These are phyloP conservation scores for Ganoderma multipileum DNA, from an alignment of 1,284 basidiomycete genomes.

Conservation along the genomic window DNA sequence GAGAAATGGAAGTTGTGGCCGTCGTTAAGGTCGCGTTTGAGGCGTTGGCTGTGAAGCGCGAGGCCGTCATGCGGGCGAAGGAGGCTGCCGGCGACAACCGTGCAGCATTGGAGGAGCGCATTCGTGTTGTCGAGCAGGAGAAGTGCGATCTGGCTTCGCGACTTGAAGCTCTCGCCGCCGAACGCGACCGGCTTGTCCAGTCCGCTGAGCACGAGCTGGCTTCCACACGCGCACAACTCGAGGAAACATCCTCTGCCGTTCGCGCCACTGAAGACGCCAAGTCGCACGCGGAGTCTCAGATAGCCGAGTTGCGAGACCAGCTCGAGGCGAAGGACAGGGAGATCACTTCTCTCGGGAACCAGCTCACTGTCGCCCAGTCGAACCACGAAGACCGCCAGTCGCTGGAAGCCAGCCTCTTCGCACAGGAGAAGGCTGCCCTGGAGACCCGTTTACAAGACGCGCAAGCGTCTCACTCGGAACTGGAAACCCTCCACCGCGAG, in stretches of 20 bases:
- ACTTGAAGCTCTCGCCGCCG: constrained; percentile 15
- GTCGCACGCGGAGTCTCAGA: constrained; percentile 25
- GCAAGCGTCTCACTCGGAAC: constrained; percentile 31
- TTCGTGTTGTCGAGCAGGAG: constrained; percentile 21
- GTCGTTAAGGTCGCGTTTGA: constrained; percentile 41
- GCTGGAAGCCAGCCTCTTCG: constrained; percentile 26
- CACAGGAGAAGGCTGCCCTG: constrained; percentile 35
- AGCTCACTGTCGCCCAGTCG: constrained; percentile 31
- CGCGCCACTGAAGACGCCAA: constrained; percentile 24
- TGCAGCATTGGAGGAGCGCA: constrained; percentile 13
- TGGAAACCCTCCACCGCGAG: constrained; percentile 30
- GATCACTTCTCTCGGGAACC: constrained; percentile 34
- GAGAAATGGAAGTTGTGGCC: constrained; percentile 42
- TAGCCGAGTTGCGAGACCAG: constrained; percentile 30
- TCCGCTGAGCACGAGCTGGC: constrained; percentile 36
- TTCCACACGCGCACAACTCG: constrained; percentile 34
- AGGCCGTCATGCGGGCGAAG: constrained; percentile 40
- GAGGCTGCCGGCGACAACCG: constrained; percentile 4
- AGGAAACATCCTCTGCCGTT: constrained; percentile 13
- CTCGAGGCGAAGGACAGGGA: constrained; percentile 40
- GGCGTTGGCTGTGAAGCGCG: constrained; percentile 40
- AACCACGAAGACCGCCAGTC: constrained; percentile 28
- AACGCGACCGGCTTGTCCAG: constrained; percentile 22
- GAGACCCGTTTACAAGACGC: constrained; percentile 37
- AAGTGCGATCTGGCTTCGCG: constrained; percentile 19